These are phyloP conservation scores for Gaeumannomyces sp. DNA, from an alignment of 2,329 filamentous ascomycete species.

Conservation along the genomic window DNA sequence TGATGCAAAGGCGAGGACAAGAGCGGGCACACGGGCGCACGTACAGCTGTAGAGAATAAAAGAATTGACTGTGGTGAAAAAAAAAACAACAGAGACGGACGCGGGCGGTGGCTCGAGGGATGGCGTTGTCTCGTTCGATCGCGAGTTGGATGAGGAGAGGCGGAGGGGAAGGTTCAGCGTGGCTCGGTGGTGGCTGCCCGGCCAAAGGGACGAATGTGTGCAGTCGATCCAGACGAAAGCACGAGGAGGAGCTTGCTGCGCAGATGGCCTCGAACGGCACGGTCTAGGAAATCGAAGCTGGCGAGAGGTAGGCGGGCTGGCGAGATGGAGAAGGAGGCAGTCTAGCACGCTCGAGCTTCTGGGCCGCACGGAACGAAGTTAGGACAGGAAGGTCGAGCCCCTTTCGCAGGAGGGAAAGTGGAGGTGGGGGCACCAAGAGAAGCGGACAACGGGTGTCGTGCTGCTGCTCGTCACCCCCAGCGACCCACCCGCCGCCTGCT, in stretches of 20 bases:
- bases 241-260: not conserved
- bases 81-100: not conserved
- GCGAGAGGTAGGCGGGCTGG: too few species aligned
- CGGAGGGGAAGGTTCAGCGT: not conserved
- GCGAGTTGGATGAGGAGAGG: not conserved
- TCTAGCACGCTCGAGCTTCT: conserved; percentile 8
- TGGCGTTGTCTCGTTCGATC: not conserved
- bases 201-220: not conserved
- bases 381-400: conserved; percentile 8
- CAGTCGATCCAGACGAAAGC: not conserved
- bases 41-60: not conserved
- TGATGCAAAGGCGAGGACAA: not conserved
- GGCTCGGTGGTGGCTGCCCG: not conserved
- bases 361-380: not conserved
- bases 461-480: conserved; percentile 5
- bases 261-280: not conserved
- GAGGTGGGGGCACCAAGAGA: not conserved
- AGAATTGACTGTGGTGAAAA: not conserved
- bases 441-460: not conserved
- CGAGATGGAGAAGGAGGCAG: not conserved
- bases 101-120: not conserved
- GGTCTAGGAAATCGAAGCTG: not conserved
- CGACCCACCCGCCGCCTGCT: not conserved
- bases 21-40: not conserved
- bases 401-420: conserved; percentile 9